A percentile compares a stretch with the other conserved stretches of the same genome.
Conservation (phyloP, 805 yeast species). For the Saturnispora gosingensis region DNA sequence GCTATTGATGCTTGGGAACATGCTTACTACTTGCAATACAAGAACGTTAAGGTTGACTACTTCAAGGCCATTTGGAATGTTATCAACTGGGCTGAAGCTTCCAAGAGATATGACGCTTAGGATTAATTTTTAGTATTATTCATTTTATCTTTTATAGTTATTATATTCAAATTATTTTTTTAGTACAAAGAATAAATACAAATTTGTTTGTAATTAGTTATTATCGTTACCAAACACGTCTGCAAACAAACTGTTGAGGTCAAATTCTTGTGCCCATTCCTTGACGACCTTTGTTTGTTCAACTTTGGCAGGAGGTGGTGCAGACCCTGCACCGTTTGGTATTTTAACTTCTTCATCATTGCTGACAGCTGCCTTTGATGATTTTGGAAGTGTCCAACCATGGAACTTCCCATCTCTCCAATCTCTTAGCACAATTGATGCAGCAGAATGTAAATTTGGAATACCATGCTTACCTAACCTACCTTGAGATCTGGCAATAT, state of each 20-base stretch:
- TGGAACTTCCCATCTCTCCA: constrained; percentile 95
- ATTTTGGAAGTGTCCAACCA: constrained; percentile 79
- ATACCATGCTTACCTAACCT: constrained; percentile 88
- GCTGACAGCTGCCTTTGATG: constrained; percentile 19
- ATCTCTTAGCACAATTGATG: constrained; percentile 72
- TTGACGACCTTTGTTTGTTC: constrained; percentile 75
- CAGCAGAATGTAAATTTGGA: constrained; percentile 83
- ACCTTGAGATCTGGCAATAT: constrained; percentile 87
- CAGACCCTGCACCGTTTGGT: constrained; percentile 27
- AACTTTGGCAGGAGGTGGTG: constrained; percentile 36
- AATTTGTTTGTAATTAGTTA: neutral
- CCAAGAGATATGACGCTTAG: constrained; percentile 47
- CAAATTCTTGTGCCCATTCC: constrained; percentile 91
- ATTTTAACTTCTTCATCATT: constrained; percentile 32
- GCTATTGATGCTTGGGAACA: constrained; percentile 98
- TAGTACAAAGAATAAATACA: neutral
- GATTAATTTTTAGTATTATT: neutral
- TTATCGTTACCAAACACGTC: constrained; percentile 25
- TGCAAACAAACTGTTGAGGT: constrained; percentile 70
- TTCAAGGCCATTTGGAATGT: constrained; percentile 93
- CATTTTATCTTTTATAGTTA: neutral
- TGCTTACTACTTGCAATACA: constrained; percentile 89
- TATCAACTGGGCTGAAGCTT: constrained; percentile 89
- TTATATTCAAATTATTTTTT: neutral
- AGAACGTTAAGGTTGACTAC: constrained; percentile 84